A percentile compares a stretch with the other conserved stretches of the same genome.
Conservation (phyloP, 192 early-diverging fungal species). For the Coemansia sp. region DNA sequence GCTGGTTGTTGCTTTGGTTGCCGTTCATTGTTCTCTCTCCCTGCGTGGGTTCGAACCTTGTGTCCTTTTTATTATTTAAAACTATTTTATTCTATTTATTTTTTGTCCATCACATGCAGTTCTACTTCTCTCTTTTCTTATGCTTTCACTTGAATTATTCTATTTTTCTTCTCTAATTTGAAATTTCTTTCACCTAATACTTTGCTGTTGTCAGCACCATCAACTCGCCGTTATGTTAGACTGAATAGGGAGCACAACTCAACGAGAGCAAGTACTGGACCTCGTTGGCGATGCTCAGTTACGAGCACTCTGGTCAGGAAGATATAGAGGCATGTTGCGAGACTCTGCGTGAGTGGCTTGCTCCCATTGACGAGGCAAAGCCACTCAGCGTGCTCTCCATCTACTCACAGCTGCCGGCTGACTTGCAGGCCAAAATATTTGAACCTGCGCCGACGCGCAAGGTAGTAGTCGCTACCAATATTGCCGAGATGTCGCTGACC, state of each 20-base stretch:
- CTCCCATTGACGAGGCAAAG: too few species aligned
- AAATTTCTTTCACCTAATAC: constrained; percentile 62
- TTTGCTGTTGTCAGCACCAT: constrained; percentile 93
- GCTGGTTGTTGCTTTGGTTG: not conserved
- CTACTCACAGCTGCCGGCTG: too few species aligned
- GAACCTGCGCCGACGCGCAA: too few species aligned
- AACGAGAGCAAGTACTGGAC: constrained; percentile 87
- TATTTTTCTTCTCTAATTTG: not conserved
- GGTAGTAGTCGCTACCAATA: too few species aligned
- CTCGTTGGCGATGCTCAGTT: constrained; percentile 95
- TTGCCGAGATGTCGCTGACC: too few species aligned
- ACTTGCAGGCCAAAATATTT: too few species aligned
- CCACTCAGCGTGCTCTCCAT: too few species aligned
- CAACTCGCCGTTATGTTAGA: constrained; percentile 96
- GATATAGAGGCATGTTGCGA: too few species aligned
- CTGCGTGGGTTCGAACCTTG: not conserved
- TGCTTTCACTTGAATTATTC: not conserved
- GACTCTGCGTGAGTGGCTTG: too few species aligned
- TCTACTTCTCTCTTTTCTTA: not conserved
- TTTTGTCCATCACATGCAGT: not conserved
- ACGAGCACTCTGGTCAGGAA: too few species aligned
- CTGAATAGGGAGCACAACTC: constrained; percentile 70
- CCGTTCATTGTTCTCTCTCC: not conserved
- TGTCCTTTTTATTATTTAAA: not conserved
- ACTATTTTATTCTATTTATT: not conserved